These are phyloP conservation scores for Phytophthora cajani DNA, from an alignment of 352 stramenopile species.

Conservation along the genomic window DNA sequence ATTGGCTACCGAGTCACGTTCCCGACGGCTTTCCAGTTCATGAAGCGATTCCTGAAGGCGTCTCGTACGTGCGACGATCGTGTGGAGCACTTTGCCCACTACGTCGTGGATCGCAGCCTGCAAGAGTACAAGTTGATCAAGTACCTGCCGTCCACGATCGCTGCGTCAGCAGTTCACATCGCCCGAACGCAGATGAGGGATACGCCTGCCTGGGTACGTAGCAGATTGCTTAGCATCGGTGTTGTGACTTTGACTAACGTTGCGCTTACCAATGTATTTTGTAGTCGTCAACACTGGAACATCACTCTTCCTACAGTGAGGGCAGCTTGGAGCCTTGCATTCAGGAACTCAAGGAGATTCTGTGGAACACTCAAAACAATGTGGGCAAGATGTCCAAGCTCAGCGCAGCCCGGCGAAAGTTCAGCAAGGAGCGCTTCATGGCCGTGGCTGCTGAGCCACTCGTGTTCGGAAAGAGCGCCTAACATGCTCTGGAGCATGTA, in stretches of 20 bases:
- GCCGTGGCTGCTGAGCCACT: slow-evolving; percentile 70
- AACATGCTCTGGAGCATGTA: slow-evolving; percentile 25
- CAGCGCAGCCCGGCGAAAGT: slow-evolving; percentile 85
- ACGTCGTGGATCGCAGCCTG: slow-evolving; percentile 97
- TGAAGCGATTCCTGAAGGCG: slow-evolving; percentile 89
- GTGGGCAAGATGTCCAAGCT: slow-evolving; percentile 83
- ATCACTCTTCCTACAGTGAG: slow-evolving; percentile 86
- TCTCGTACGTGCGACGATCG: slow-evolving; percentile 74
- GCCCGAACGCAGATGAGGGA: slow-evolving; percentile 87
- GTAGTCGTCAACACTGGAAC: slow-evolving; percentile 71
- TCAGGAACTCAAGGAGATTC: slow-evolving; percentile 81
- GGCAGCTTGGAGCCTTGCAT: slow-evolving; percentile 60
- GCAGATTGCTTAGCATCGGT: not conserved
- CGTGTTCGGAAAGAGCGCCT: slow-evolving; percentile 52
- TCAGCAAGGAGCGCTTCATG: slow-evolving; percentile 85
- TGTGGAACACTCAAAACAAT: slow-evolving; percentile 75
- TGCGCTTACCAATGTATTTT: slow-evolving; percentile 7
- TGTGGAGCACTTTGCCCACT: slow-evolving; percentile 94
- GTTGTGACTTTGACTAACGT: slow-evolving; percentile 15
- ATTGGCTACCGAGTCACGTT: slow-evolving; percentile 85
- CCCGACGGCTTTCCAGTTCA: slow-evolving; percentile 85
- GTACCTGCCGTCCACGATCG: slow-evolving; percentile 97
- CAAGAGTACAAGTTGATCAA: slow-evolving; percentile 99
- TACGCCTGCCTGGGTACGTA: slow-evolving; percentile 76
- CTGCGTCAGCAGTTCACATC: slow-evolving; percentile 97